A percentile compares a stretch with the other conserved stretches of the same genome.
These are phyloP conservation scores for Phaeosphaeriaceae sp. DNA, from an alignment of 2,329 filamentous ascomycete species.

Conservation along the genomic window DNA sequence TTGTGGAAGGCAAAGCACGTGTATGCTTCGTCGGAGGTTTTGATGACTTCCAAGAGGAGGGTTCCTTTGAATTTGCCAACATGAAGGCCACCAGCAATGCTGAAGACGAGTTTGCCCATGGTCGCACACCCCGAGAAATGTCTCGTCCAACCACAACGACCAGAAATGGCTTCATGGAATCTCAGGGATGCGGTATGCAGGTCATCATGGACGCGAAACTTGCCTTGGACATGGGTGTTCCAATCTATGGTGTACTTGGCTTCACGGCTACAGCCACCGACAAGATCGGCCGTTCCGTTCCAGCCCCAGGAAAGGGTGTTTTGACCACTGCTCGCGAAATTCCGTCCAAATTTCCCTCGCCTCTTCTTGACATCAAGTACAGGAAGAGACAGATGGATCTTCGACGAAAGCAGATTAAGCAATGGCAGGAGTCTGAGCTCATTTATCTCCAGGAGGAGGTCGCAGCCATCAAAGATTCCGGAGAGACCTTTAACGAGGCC, in stretches of 20 bases:
- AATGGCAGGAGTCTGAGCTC: conserved; percentile 94
- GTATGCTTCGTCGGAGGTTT: conserved; percentile 98
- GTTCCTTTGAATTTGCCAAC: conserved; percentile 99
- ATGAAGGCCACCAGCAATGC: conserved; percentile 99
- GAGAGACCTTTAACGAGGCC: conserved; percentile 74
- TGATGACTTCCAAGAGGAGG: conserved; percentile 99
- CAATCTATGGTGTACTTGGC: conserved; percentile 93
- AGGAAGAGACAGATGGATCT: conserved; percentile 92
- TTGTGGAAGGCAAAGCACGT: conserved; percentile 96
- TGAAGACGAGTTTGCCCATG: conserved; percentile 93
- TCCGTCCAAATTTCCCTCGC: conserved; percentile 89
- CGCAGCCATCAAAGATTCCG: conserved; percentile 79
- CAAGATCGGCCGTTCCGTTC: conserved; percentile 98
- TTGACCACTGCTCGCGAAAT: conserved; percentile 93
- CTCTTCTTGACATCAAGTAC: conserved; percentile 96
- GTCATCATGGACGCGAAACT: conserved; percentile 97
- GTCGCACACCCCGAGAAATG: conserved; percentile 96
- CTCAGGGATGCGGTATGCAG: conserved; percentile 97
- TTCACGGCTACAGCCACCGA: conserved; percentile 96
- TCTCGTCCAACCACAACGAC: conserved; percentile 97
- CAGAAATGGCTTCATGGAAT: conserved; percentile 98
- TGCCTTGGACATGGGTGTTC: conserved; percentile 97
- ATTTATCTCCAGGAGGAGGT: conserved; percentile 93
- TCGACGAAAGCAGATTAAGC: conserved; percentile 91
- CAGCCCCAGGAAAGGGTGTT: conserved; percentile 95